phyloP scores from a whole-genome alignment of 352 stramenopile genomes.

The Pythium aquatile region DNA sequence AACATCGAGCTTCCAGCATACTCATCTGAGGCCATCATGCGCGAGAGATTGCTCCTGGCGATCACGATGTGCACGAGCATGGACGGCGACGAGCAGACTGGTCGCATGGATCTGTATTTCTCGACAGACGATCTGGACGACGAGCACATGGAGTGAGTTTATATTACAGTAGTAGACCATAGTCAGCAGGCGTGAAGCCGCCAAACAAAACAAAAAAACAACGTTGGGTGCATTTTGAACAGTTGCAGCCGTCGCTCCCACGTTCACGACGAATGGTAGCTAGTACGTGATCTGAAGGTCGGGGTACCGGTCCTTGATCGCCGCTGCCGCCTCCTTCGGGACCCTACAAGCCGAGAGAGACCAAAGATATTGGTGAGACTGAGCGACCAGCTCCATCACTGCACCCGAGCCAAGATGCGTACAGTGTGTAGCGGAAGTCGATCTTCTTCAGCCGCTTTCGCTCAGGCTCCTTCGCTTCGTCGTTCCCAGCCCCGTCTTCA shows the following conservation, averaged over 20 bases:
- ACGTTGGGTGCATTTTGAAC: background rate
- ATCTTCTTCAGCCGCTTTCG: slow-evolving; percentile 88
- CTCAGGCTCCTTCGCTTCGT: slow-evolving; percentile 57
- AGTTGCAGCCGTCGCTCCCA: background rate
- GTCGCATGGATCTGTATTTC: slow-evolving; percentile 71
- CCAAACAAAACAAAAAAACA: background rate
- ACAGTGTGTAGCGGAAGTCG: slow-evolving; percentile 89
- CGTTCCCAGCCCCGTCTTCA: slow-evolving; percentile 26
- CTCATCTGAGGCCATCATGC: slow-evolving; percentile 66
- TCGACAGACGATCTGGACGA: slow-evolving; percentile 59
- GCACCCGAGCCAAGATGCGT: slow-evolving; percentile 25
- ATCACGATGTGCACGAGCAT: slow-evolving; percentile 85
- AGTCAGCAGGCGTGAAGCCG: too few species aligned
- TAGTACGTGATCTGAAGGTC: slow-evolving; percentile 59
- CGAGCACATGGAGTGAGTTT: slow-evolving; percentile 48
- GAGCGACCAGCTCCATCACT: background rate
- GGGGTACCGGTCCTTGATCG: slow-evolving; percentile 73
- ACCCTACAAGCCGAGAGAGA: slow-evolving; percentile 37
- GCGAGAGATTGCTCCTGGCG: slow-evolving; percentile 62
- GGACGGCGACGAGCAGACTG: slow-evolving; percentile 72
- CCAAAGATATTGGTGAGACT: slow-evolving; percentile 9
- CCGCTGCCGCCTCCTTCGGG: slow-evolving; percentile 76
- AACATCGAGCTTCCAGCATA: slow-evolving; percentile 83
- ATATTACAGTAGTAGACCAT: background rate
- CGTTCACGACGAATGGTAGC: background rate